Conservation (phyloP, 2,329 filamentous ascomycete species). For the Colletotrichum paranaense region DNA sequence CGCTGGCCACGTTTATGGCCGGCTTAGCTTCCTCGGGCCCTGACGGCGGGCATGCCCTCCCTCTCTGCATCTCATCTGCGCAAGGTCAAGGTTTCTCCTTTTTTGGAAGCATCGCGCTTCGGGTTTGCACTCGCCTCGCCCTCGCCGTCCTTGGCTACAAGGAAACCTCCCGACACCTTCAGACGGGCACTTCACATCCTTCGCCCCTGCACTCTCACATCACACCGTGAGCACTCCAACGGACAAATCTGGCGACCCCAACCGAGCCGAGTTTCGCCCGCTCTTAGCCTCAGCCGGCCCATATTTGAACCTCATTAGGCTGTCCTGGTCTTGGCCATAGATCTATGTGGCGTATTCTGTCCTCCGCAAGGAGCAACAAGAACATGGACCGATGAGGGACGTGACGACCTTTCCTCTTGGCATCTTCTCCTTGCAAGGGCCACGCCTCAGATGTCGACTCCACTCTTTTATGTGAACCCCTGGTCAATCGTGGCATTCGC, state of each 20-base stretch:
- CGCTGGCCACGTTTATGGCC: background rate
- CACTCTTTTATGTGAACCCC: conserved; percentile 25
- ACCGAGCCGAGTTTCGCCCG: background rate
- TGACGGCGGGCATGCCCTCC: background rate
- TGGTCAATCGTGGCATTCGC: conserved; percentile 29
- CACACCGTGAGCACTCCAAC: background rate
- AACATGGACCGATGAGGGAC: background rate
- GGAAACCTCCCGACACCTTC: background rate
- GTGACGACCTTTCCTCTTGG: conserved; percentile 8
- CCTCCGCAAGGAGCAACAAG: background rate
- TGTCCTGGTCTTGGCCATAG: conserved; percentile 23
- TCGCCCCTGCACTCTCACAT: background rate
- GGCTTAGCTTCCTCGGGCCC: background rate
- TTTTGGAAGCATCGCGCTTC: background rate
- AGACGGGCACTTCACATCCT: background rate
- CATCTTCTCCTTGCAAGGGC: conserved; percentile 10
- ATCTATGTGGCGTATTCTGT: background rate
- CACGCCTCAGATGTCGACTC: conserved; percentile 25
- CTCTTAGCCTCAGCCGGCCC: conserved; percentile 16
- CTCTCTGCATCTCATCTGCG: background rate
- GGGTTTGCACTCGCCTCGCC: background rate
- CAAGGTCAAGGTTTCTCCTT: background rate
- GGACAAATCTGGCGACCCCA: background rate
- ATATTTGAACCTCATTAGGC: conserved; percentile 20
- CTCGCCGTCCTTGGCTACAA: no score